Evolutionary conservation across 2,329 filamentous ascomycete genomes (phyloP).

Genomic region (Xylaria arbuscula): DNA sequence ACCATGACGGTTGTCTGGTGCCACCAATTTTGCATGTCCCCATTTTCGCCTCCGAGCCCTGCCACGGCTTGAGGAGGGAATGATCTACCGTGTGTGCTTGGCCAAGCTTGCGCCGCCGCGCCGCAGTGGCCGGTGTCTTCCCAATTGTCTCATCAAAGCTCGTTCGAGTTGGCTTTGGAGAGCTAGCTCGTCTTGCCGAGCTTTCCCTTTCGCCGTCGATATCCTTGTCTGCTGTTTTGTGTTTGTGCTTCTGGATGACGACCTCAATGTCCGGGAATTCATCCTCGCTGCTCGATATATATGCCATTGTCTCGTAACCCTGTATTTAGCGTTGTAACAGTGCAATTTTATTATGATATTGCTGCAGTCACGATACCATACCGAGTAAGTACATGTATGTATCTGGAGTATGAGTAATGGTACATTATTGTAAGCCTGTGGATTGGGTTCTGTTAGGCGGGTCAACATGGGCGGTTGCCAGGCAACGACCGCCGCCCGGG

Average conservation of each 20-base stretch:
- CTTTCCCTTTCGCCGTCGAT: constrained; percentile 28
- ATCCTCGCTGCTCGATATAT: constrained; percentile 50
- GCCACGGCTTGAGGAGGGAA: constrained; percentile 48
- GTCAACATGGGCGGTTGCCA: constrained; percentile 31
- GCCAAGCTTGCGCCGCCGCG: constrained; percentile 49
- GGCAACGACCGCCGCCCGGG: constrained; percentile 24
- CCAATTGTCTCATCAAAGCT: constrained; percentile 11
- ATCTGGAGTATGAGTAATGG: constrained; percentile 7
- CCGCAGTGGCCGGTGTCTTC: constrained; percentile 35
- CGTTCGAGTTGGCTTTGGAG: constrained; percentile 13
- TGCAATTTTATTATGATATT: constrained; percentile 12
- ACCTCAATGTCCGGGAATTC: constrained; percentile 56
- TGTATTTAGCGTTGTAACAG: constrained; percentile 13
- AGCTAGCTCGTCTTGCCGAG: constrained; percentile 10
- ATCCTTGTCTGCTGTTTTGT: constrained; percentile 27
- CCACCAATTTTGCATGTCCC: constrained; percentile 21
- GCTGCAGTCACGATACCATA: neutral
- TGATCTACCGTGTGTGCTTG: constrained; percentile 42
- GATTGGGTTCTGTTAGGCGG: constrained; percentile 19
- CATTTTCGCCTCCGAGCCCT: constrained; percentile 23
- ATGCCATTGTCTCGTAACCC: constrained; percentile 37
- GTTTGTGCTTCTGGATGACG: constrained; percentile 44
- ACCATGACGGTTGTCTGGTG: constrained; percentile 23
- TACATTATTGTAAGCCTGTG: neutral
- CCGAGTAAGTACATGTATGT: neutral